Base-by-base conservation (phyloP, 306 rosid genomes). In the Vicia faba region DNA sequence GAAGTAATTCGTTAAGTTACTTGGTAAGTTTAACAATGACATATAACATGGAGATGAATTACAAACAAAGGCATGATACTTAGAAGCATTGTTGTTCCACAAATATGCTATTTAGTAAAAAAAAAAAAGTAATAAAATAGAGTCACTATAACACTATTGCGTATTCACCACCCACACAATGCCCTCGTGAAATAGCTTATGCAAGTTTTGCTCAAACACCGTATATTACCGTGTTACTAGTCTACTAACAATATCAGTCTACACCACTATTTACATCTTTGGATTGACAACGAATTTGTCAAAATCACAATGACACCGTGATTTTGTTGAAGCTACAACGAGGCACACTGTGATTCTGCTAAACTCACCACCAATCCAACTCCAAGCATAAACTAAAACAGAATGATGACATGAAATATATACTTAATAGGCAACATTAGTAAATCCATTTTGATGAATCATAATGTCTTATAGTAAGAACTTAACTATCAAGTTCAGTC, bases 401-500 rank as follows among this genome's bases (percentile, higher is more conserved):
- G 13, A 50, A 60, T 23, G 31, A 14, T n/a, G 54, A 39, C n/a
- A 49, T 25, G 7, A 59, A 70, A 50, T 50, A 26, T 28, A 31
- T 29, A 23, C 59, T 59, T 4, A 36, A 14, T n/a, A 48, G 55
- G 41, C 46, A 15, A 50, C 36, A 15, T 11, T 4, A 49, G 33
- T 3, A 48, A 48, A 23, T 48, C 36, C 12, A 33, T 61, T 5
- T 6, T 31, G 36, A 7, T 26, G 55, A 50, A 39, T 11, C 41
- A 39, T 25, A 1, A 8, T 1, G 60, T 64, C 2, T 0, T 43
- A 48, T 0, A 35, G n/a, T n/a, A 71, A 35, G 19, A 12, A 5
- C 10, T 62, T 16, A 65, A 74, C 45, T 16, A 48, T 48, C 25
- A 48, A 66, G 55, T 59, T 16, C 26, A n/a, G 53, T 12, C 66